phyloP scores from a whole-genome alignment of 306 rosid genomes.

The Citrullus colocynthis region DNA sequence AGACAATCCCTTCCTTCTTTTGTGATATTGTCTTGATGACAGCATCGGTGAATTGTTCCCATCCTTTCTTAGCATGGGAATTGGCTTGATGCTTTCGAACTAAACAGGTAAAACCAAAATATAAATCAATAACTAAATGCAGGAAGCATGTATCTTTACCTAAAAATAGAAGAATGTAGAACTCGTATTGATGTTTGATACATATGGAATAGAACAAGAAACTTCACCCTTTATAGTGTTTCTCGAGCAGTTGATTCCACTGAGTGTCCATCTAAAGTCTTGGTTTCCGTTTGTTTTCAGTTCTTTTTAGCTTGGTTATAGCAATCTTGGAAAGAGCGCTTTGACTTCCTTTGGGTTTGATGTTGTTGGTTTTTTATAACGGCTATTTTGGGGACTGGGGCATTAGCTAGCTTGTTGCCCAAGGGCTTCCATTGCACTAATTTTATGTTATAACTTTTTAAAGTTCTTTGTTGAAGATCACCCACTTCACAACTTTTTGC shows the following conservation, averaged over 20 bases:
- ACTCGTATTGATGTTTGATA: neutral
- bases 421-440: neutral
- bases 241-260: neutral
- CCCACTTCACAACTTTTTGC: neutral
- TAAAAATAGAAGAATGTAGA: neutral
- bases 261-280: neutral
- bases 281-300: neutral
- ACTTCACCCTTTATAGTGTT: neutral
- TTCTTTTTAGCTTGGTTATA: neutral
- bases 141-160: neutral
- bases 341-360: neutral
- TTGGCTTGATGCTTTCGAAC: slow-evolving; percentile 84
- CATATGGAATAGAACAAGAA: neutral
- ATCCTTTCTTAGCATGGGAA: slow-evolving; percentile 89
- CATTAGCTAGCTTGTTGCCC: neutral
- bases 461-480: neutral
- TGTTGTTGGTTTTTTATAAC: neutral
- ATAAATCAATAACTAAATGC: neutral
- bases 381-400: neutral
- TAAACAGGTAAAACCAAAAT: slow-evolving; percentile 16
- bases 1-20: slow-evolving; percentile 74
- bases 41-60: slow-evolving; percentile 94
- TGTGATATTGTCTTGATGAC: slow-evolving; percentile 68
- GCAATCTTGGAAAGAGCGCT: neutral
- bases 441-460: neutral